Evolutionary conservation across 495 filamentous ascomycete genomes (phyloP).

Genomic region (Xylaria grammica): DNA sequence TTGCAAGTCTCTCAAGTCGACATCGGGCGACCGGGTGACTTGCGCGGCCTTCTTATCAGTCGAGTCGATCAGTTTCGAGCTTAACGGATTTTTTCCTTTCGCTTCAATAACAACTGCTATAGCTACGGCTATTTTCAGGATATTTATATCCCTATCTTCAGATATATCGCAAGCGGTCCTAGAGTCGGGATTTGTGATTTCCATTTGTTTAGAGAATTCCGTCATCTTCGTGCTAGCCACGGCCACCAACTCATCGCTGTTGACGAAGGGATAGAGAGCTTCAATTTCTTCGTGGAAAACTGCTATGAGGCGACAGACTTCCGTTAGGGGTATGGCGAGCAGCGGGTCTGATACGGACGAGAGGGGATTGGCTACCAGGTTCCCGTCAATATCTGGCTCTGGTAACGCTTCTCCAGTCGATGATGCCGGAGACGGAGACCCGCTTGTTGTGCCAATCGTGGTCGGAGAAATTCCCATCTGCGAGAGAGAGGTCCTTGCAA

Average conservation of each 20-base stretch:
- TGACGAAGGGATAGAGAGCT: conserved; percentile 13
- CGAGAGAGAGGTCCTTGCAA: conserved; percentile 25
- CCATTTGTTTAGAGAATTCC: background rate
- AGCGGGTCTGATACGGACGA: background rate
- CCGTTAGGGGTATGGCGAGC: background rate
- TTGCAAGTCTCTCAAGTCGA: conserved; percentile 19
- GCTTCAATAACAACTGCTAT: conserved; percentile 13
- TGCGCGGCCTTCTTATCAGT: conserved; percentile 35
- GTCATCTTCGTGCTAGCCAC: conserved; percentile 5
- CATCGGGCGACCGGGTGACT: conserved; percentile 11
- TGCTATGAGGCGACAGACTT: conserved; percentile 10
- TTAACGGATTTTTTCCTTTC: conserved; percentile 18
- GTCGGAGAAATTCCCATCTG: conserved; percentile 13
- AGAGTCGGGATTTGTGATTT: background rate
- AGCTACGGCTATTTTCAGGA: conserved; percentile 15
- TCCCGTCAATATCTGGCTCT: background rate
- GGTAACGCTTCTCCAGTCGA: background rate
- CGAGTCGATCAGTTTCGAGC: conserved; percentile 30
- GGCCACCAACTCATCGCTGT: conserved; percentile 11
- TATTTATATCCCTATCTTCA: conserved; percentile 13
- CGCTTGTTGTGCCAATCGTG: conserved; percentile 10
- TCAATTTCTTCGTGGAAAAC: conserved; percentile 23
- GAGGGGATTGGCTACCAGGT: background rate
- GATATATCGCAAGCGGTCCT: background rate
- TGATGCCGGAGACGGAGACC: conserved; percentile 2